phyloP scores from a whole-genome alignment of 768 basidiomycete species.

The Trametes sanguinea region DNA sequence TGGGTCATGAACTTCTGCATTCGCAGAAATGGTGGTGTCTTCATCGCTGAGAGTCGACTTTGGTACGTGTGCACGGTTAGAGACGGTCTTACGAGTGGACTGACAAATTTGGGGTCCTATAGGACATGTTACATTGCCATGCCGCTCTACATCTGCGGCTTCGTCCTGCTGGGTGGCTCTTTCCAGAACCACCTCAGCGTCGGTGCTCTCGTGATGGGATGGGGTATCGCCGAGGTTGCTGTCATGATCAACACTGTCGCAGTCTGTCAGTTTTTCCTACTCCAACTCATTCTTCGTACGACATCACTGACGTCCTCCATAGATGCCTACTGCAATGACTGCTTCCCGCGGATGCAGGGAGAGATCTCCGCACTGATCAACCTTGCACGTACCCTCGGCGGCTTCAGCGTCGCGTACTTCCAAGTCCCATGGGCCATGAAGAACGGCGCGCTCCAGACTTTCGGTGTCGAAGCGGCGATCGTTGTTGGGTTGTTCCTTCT shows the following conservation, averaged over 20 bases:
- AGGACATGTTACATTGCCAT: slow-evolving; percentile 66
- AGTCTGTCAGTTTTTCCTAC: slow-evolving; percentile 45
- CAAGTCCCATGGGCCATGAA: slow-evolving; percentile 66
- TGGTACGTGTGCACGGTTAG: slow-evolving; percentile 41
- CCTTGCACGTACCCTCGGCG: slow-evolving; percentile 54
- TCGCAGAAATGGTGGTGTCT: slow-evolving; percentile 50
- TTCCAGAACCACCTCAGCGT: slow-evolving; percentile 54
- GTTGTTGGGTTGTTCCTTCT: slow-evolving; percentile 53
- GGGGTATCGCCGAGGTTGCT: slow-evolving; percentile 61
- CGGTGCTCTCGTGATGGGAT: slow-evolving; percentile 63
- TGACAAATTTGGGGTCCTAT: neutral
- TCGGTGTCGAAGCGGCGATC: slow-evolving; percentile 65
- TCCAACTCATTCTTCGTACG: neutral
- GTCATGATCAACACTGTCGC: slow-evolving; percentile 65
- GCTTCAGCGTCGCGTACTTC: slow-evolving; percentile 67
- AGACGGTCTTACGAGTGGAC: neutral
- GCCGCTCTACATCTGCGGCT: slow-evolving; percentile 62
- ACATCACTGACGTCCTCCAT: slow-evolving; percentile 27
- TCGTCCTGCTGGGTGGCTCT: slow-evolving; percentile 56
- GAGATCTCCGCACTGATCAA: slow-evolving; percentile 67
- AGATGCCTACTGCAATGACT: slow-evolving; percentile 53
- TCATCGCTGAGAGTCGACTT: slow-evolving; percentile 57
- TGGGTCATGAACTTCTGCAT: slow-evolving; percentile 46
- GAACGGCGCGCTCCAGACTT: slow-evolving; percentile 60
- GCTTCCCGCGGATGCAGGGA: slow-evolving; percentile 51